Percentiles rank a stretch among this genome's conserved stretches.
Conservation (phyloP, 768 basidiomycete genomes). For the Suillus cothurnatus region DNA sequence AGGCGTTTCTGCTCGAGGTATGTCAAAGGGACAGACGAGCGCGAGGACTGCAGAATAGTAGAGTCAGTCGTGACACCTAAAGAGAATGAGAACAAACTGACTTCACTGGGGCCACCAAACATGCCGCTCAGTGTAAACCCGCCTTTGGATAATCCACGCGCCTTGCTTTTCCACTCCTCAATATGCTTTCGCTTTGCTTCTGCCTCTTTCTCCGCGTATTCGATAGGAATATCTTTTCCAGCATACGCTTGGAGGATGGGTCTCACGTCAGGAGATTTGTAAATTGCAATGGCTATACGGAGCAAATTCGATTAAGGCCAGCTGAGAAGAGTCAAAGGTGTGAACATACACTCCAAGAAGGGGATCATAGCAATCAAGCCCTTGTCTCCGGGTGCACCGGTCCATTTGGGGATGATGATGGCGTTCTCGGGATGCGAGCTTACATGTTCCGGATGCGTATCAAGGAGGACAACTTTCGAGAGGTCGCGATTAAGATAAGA, state of each 20-base stretch:
- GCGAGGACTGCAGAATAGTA: conserved; percentile 16
- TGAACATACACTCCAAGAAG: conserved; percentile 85
- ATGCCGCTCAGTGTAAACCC: conserved; percentile 48
- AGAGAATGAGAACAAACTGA: conserved; percentile 13
- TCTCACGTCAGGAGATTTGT: conserved; percentile 84
- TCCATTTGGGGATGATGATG: conserved; percentile 84
- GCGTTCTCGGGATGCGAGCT: conserved; percentile 87
- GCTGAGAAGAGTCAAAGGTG: not conserved
- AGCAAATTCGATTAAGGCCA: not conserved
- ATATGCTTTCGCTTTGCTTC: conserved; percentile 76
- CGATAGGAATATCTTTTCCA: conserved; percentile 86
- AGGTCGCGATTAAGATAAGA: conserved; percentile 95
- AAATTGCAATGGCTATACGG: conserved; percentile 83
- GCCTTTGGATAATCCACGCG: conserved; percentile 39
- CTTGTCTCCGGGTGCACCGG: conserved; percentile 71
- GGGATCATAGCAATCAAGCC: conserved; percentile 93
- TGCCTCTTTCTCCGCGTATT: conserved; percentile 88
- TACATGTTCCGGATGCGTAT: conserved; percentile 80
- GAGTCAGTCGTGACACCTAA: not conserved
- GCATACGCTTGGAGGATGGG: conserved; percentile 83
- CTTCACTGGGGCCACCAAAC: conserved; percentile 40
- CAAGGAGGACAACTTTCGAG: conserved; percentile 85
- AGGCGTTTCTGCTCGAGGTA: conserved; percentile 55
- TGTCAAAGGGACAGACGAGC: conserved; percentile 43
- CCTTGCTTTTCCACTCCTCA: conserved; percentile 74